phyloP scores from a whole-genome alignment of 1,284 basidiomycete genomes.

The Schizophyllum amplum region DNA sequence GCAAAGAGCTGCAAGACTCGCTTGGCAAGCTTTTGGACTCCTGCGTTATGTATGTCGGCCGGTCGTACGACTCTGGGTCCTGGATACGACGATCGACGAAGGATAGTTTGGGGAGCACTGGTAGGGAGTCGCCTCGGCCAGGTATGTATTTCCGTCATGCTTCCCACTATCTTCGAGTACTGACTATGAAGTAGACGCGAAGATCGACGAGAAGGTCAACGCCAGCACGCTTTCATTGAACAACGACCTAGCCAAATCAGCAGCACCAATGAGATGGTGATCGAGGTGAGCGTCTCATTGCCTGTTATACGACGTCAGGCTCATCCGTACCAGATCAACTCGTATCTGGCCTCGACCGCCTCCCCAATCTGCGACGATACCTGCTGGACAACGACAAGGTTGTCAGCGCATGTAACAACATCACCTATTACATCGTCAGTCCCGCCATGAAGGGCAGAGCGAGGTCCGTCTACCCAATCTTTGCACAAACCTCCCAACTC shows the following conservation, averaged over 20 bases:
- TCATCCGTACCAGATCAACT: constrained; percentile 46
- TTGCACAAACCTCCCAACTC: not conserved
- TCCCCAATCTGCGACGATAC: constrained; percentile 78
- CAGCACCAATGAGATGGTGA: not conserved
- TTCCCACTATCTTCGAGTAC: not conserved
- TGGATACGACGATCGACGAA: constrained; percentile 70
- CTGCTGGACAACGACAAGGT: constrained; percentile 84
- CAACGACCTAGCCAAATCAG: constrained; percentile 25
- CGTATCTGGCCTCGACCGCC: constrained; percentile 65
- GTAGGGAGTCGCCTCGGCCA: constrained; percentile 60
- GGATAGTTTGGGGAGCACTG: constrained; percentile 49
- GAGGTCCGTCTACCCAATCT: constrained; percentile 34
- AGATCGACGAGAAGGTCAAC: constrained; percentile 7
- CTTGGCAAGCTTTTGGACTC: constrained; percentile 84
- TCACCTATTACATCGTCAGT: constrained; percentile 80
- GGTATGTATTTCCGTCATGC: constrained; percentile 20
- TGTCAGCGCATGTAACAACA: constrained; percentile 67
- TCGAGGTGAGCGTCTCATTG: not conserved
- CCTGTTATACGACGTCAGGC: not conserved
- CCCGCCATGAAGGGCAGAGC: constrained; percentile 72
- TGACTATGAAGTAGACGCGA: not conserved
- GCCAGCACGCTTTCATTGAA: constrained; percentile 11
- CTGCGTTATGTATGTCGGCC: constrained; percentile 66
- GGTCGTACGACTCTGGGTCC: constrained; percentile 67
- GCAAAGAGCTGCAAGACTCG: constrained; percentile 91